Base-by-base conservation (phyloP, 225 moss, liverwort and hornwort genomes). In the Pseudoscleropodium purum region DNA sequence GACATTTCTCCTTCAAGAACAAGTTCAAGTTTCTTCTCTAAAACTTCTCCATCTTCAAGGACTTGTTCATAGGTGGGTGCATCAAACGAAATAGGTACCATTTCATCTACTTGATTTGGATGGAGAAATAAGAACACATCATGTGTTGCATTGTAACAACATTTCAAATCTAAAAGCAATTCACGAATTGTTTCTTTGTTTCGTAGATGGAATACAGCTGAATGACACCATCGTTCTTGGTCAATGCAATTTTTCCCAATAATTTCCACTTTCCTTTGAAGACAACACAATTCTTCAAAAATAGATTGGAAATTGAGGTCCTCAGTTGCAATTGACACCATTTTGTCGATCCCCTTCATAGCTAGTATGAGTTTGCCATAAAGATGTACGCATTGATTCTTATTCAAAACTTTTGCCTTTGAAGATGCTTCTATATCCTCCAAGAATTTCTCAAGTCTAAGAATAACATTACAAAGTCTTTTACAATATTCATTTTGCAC, bases 1-100 rank as follows among this genome's bases (percentile, higher is more conserved):
- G 1, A 30, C 6, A 20, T 4, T 54, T 75, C 2, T 18, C 11
- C 11, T 1, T 0, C 0, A 47, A 11, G 30, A 0, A 31, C 4
- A 75, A 3, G 6, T 47, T 30, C 47, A 30, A 75, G 30, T 4
- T 30, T 47, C 11, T 18, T 75, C 47, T 47, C 18, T 1, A 75
- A 0, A 0, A 18, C 75, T 47, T 75, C 18, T 75, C 11, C 47
- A 31, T 75, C 45, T 75, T 75, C 47, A 30, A 47, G 30, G 11
- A 75, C 47, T 45, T 75, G 4, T 7, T 75, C 47, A 31, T 75
- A 0, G 6, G 7, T 47, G 18, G 75, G 1, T 4, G 30, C 74
- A 74, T 74, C 74, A 74, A 74, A 74, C 0, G 47, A 10, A 18
- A 75, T 18, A 75, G 30, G 30, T 18, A 45, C 10, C 10, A 74